Evolutionary conservation across 192 early-diverging fungal genomes (phyloP).

Genomic region (Coemansia sp.): DNA sequence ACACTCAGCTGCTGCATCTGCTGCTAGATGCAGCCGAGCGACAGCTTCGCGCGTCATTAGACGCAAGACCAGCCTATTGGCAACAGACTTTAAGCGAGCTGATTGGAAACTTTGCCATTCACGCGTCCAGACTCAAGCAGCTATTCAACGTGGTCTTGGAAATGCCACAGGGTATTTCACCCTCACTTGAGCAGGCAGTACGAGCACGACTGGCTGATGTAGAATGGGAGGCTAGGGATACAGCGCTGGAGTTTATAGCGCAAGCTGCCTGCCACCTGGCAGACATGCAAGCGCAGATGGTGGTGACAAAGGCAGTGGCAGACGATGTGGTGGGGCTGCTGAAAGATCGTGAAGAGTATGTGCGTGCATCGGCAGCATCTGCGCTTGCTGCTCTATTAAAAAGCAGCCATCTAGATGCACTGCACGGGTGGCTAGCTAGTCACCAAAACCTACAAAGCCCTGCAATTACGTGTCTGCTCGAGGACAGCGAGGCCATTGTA

Average conservation of each 20-base stretch:
- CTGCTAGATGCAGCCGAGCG: slow-evolving; percentile 18
- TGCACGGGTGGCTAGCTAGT: too few relatives aligned
- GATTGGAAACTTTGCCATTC: slow-evolving; percentile 27
- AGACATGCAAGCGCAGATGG: not conserved
- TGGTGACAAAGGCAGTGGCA: slow-evolving; percentile 6
- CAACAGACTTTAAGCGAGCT: slow-evolving; percentile 13
- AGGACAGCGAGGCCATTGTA: slow-evolving; percentile 50
- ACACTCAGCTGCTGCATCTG: slow-evolving; percentile 26
- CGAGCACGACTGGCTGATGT: slow-evolving; percentile 29
- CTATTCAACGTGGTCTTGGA: slow-evolving; percentile 28
- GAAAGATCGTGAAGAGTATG: slow-evolving; percentile 42
- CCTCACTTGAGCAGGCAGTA: slow-evolving; percentile 2
- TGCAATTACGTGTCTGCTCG: slow-evolving; percentile 12
- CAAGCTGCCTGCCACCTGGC: not conserved
- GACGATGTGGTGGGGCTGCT: slow-evolving; percentile 20
- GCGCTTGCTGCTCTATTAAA: slow-evolving; percentile 15
- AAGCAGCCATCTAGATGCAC: not conserved
- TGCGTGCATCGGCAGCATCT: slow-evolving; percentile 38
- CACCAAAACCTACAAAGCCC: too few relatives aligned
- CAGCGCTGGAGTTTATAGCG: slow-evolving; percentile 34
- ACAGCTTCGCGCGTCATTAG: slow-evolving; percentile 12
- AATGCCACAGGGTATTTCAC: slow-evolving; percentile 1
- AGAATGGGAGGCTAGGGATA: slow-evolving; percentile 49
- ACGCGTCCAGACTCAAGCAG: slow-evolving; percentile 29
- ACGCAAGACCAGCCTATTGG: slow-evolving; percentile 3